Evolutionary conservation across 768 basidiomycete species (phyloP).

Genomic region (Phaeotremella fagi): DNA sequence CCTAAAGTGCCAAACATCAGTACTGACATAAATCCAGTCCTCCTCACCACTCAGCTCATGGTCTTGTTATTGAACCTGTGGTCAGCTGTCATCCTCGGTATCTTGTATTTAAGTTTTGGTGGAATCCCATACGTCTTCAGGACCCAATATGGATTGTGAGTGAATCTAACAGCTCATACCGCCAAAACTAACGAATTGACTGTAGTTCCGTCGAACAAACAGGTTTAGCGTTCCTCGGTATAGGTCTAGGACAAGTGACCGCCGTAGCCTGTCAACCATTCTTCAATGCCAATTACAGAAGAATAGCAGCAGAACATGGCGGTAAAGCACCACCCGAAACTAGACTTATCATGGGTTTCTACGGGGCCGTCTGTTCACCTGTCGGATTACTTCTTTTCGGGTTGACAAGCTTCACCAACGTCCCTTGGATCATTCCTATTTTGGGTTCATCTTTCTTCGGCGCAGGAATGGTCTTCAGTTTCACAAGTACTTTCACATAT

Average conservation of each 20-base stretch:
- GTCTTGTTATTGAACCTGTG: slow-evolving; percentile 66
- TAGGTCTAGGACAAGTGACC: slow-evolving; percentile 54
- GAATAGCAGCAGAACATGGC: slow-evolving; percentile 18
- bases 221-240: slow-evolving; percentile 55
- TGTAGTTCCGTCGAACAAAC: slow-evolving; percentile 49
- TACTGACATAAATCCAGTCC: slow-evolving; percentile 24
- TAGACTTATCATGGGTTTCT: slow-evolving; percentile 62
- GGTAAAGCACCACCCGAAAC: slow-evolving; percentile 60
- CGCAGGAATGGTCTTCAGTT: slow-evolving; percentile 55
- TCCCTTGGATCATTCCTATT: slow-evolving; percentile 56
- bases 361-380: slow-evolving; percentile 65
- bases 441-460: slow-evolving; percentile 55
- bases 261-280: slow-evolving; percentile 37
- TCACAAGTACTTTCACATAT: slow-evolving; percentile 56
- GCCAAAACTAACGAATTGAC: neutral
- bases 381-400: slow-evolving; percentile 59
- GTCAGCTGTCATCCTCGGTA: slow-evolving; percentile 55
- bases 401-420: slow-evolving; percentile 54
- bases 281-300: slow-evolving; percentile 34
- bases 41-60: slow-evolving; percentile 68
- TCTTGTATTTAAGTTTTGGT: slow-evolving; percentile 57
- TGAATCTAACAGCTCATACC: slow-evolving; percentile 13
- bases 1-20: neutral
- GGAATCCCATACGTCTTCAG: slow-evolving; percentile 58
- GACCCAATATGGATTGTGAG: slow-evolving; percentile 55